Base-by-base conservation (phyloP, 495 filamentous ascomycete genomes). In the Xylaria cubensis region DNA sequence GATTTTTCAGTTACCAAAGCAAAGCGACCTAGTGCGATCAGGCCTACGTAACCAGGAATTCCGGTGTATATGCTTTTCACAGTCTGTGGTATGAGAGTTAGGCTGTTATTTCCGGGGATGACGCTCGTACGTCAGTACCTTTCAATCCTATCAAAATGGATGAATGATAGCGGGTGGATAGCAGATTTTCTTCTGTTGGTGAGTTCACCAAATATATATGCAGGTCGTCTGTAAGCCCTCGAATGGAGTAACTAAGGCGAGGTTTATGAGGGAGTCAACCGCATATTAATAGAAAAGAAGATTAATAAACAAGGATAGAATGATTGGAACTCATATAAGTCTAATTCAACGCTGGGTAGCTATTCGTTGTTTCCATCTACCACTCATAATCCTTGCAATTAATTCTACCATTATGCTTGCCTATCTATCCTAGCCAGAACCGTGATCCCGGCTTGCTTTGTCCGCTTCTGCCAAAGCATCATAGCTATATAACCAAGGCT, bases 401-500 rank as follows among this genome's bases (percentile, higher is more conserved):
- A 26, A 29, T 55, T 55, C 51, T 55, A 15, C 50, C 51, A 55
- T 29, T 29, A 19, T 29, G 10, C n/a, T 12, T 5, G 17, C 10
- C 51, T 53, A 26, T 29, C 7, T 12, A 55, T 55, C 51, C 10
- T 26, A 29, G 24, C 51, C 24, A 55, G 26, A 55, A 55, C 17
- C 29, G 12, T 29, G 24, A 26, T 55, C 10, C 51, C 13, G 24
- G 51, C 51, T 26, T 26, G 83, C 84, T 15, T 79, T 82, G 66
- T 88, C 84, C 6, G 88, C 87, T 72, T 89, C 88, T 59, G 79
- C 75, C 34, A 86, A 72, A 24, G 82, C 82, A 76, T 89, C 82
- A 58, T 89, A 89, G 4, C 86, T 86, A 69, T 86, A 88, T 64
- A 90, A 46, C 81, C 86, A 88, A 7, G 82, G 84, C 70, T 86